Evolutionary conservation across 805 yeast genomes (phyloP), one percentile per base, ranked within the genome.

Genomic region (Yamadazyma insecticola): DNA sequence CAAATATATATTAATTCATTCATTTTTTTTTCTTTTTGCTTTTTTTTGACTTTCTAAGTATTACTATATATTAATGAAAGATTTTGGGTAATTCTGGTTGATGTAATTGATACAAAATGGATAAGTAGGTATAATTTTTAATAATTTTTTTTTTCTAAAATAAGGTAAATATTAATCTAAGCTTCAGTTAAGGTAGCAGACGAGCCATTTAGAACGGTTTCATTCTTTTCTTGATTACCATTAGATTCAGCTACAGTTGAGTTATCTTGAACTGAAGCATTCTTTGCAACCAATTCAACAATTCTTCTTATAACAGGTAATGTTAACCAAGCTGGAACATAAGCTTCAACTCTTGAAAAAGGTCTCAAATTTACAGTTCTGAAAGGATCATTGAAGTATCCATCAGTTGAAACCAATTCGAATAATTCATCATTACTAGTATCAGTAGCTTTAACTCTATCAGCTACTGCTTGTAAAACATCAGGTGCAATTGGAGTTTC

Each of bases 271-370:
- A 71, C 85, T 14, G 82, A 70, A 12, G 90, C 94, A 51, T 81
- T 82, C 59, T 78, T 81, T 9, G 95, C 85, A 28, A 83, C 90
- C 46, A 92, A 68, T 55, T 89, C 96, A 23, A 89, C 85, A 28
- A 92, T 78, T 58, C 92, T 73, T 65, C 94, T 82, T 22, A 94
- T 80, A 24, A 76, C 80, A 26, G 97, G 97, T 43, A 89, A 76
- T 45, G 81, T 84, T 60, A 92, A 67, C 85, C 94, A 85, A 1
- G 95, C 89, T 23, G 98, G 98, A 40, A 92, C 90, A 52, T 89
- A 92, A 12, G 95, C 88, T 63, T 85, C 87, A 47, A 81, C 80
- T 52, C 84, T 66, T 51, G 83, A 70, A 72, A 84, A 84, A 34
- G 88, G 88, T 53, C 92, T 71, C 27, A 82, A 72, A 30, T 72